These are phyloP conservation scores for Candida coquimbonensis DNA, from an alignment of 805 yeast species.

Conservation along the genomic window DNA sequence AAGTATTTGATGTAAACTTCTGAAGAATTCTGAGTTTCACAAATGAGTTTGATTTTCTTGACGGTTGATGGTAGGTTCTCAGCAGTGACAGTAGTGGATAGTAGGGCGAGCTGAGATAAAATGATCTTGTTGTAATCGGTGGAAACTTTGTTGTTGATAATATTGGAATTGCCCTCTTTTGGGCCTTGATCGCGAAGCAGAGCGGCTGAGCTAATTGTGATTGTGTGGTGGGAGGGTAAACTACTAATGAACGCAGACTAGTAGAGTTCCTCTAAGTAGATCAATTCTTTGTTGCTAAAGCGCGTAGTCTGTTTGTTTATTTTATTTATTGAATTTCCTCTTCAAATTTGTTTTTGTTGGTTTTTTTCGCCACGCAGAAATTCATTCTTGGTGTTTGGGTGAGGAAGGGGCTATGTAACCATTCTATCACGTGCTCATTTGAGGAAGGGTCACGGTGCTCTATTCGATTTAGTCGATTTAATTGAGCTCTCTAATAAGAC, in stretches of 20 bases:
- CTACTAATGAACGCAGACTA: not conserved
- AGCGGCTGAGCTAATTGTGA: conserved; percentile 8
- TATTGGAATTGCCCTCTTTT: conserved; percentile 5
- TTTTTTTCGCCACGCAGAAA: conserved; percentile 1
- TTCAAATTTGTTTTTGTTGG: not conserved
- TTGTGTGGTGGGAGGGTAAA: not conserved
- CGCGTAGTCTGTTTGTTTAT: not conserved
- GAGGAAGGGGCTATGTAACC: not conserved
- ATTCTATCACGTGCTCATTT: too few species aligned
- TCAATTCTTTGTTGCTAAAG: not conserved
- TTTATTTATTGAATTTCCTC: not conserved
- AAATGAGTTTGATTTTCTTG: conserved; percentile 41
- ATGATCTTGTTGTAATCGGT: conserved; percentile 26
- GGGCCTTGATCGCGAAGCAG: conserved; percentile 6
- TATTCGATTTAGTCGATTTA: too few species aligned
- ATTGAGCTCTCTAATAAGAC: not conserved
- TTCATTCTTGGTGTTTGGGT: not conserved
- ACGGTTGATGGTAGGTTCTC: conserved; percentile 33
- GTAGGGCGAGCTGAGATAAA: conserved; percentile 46
- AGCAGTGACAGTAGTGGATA: conserved; percentile 37
- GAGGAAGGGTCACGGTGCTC: too few species aligned
- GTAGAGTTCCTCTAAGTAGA: not conserved
- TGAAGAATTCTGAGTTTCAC: conserved; percentile 27
- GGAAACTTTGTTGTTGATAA: not conserved
- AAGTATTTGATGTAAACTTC: conserved; percentile 28